Evolutionary conservation across 2,329 filamentous ascomycete genomes (phyloP), one percentile per base, ranked within the genome.

Genomic region (Cladosporium sphaerospermum): DNA sequence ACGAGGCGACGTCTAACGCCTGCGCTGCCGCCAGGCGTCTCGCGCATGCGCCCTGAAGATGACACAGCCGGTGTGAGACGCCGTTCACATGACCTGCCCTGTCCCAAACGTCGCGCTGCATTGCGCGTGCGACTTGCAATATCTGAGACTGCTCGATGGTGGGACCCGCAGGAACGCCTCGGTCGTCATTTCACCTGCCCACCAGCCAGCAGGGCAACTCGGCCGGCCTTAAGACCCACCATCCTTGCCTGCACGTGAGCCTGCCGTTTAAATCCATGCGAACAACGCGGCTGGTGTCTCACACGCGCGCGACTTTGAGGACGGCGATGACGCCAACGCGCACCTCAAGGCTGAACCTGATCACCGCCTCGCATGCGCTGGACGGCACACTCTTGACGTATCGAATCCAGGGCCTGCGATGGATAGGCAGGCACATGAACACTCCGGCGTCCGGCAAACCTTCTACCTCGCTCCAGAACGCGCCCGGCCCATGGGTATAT

Each of bases 191-290:
- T n/a, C 19, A 33, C 16, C 34, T 48, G 39, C 33, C 18, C 9
- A 34, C 6, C 34, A 34, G 47, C 39, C 48, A 44, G 41, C 14
- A 14, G 32, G 47, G 47, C 47, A 51, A 51, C 14, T 43, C 47
- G 39, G 11, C 39, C 47, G 32, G 31, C 40, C 28, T 19, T 31
- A 14, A 31, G 48, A 51, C 48, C 48, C 48, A 44, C 40, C 48
- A 43, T 43, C 46, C 46, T 36, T 37, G 32, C 39, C 32, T 51
- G 48, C 48, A 51, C 48, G 48, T 51, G 48, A 51, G 48, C 47
- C 47, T 50, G 47, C 42, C 47, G 47, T 42, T 31, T 16, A 16
- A 23, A 39, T 23, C 46, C 46, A 49, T 36, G 48, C 48, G 48
- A 51, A 51, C 48, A 23, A 40, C 48, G 14, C 39, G 31, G 39